Evolutionary conservation across 345 rosid species (phyloP).

Genomic region (Cochlearia excelsa): DNA sequence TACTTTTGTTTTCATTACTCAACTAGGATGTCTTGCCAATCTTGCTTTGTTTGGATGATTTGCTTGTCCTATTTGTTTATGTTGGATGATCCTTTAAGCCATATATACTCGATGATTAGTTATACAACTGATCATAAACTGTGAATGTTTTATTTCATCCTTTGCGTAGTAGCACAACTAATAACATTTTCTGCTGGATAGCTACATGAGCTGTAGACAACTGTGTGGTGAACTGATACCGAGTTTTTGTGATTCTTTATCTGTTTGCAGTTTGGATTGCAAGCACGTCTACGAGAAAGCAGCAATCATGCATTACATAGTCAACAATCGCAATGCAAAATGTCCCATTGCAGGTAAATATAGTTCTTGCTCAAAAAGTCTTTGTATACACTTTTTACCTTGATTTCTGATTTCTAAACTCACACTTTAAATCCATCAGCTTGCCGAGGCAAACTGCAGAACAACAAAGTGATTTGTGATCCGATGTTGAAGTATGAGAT

Average conservation of each 20-base stretch:
- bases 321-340: constrained; percentile 30
- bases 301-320: constrained; percentile 51
- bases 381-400: constrained; percentile 9
- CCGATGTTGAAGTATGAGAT: constrained; percentile 60
- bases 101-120: background rate
- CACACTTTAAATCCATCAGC: constrained; percentile 38
- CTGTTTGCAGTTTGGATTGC: constrained; percentile 64
- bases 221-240: background rate
- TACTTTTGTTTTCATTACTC: background rate
- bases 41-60: constrained; percentile 6
- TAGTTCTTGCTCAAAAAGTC: background rate
- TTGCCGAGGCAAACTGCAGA: constrained; percentile 59
- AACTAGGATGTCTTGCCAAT: constrained; percentile 7
- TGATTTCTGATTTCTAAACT: constrained; percentile 19
- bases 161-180: constrained; percentile 3
- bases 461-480: constrained; percentile 53
- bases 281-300: constrained; percentile 74
- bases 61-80: constrained; percentile 6
- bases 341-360: constrained; percentile 78
- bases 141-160: background rate
- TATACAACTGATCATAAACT: constrained; percentile 6
- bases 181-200: constrained; percentile 1
- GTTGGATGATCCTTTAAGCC: constrained; percentile 6
- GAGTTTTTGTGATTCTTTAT: constrained; percentile 21
- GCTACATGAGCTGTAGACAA: constrained; percentile 6